Conservation (phyloP, 352 stramenopile species). For the Thalassiosira sp. region DNA sequence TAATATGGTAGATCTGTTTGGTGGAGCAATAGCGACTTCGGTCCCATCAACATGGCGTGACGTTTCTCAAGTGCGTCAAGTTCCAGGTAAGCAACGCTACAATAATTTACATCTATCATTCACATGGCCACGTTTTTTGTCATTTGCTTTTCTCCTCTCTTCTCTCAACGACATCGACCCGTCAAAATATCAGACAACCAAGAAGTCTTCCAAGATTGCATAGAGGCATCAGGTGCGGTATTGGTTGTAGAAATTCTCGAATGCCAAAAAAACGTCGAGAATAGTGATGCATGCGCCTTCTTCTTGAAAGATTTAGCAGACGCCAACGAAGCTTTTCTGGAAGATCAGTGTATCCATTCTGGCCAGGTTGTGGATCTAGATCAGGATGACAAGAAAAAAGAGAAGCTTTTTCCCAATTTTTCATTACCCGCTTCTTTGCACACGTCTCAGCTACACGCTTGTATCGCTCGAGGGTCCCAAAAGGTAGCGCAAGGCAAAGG, state of each 20-base stretch:
- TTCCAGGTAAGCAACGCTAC: slow-evolving; percentile 44
- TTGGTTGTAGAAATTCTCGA: slow-evolving; percentile 72
- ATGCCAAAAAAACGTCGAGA: slow-evolving; percentile 36
- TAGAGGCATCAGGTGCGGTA: slow-evolving; percentile 32
- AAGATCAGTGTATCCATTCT: slow-evolving; percentile 9
- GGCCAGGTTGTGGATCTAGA: neutral
- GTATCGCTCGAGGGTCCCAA: slow-evolving; percentile 22
- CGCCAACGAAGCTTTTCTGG: slow-evolving; percentile 30
- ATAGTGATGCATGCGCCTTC: slow-evolving; percentile 52
- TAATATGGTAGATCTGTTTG: slow-evolving; percentile 55
- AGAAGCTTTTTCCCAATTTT: slow-evolving; percentile 7
- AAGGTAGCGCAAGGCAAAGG: slow-evolving; percentile 11
- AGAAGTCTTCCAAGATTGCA: slow-evolving; percentile 70
- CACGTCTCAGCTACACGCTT: neutral
- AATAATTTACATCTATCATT: neutral
- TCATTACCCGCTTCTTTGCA: neutral
- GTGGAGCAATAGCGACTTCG: slow-evolving; percentile 54
- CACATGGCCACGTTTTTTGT: neutral
- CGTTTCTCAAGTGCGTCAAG: slow-evolving; percentile 65
- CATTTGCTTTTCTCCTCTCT: too few relatives aligned
- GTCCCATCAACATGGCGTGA: slow-evolving; percentile 60
- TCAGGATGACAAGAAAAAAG: neutral
- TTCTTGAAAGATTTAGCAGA: slow-evolving; percentile 75
- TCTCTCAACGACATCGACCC: too few relatives aligned
- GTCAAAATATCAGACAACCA: slow-evolving; percentile 56